Conservation (phyloP, 306 rosid species). For the Crotalaria pallida region DNA sequence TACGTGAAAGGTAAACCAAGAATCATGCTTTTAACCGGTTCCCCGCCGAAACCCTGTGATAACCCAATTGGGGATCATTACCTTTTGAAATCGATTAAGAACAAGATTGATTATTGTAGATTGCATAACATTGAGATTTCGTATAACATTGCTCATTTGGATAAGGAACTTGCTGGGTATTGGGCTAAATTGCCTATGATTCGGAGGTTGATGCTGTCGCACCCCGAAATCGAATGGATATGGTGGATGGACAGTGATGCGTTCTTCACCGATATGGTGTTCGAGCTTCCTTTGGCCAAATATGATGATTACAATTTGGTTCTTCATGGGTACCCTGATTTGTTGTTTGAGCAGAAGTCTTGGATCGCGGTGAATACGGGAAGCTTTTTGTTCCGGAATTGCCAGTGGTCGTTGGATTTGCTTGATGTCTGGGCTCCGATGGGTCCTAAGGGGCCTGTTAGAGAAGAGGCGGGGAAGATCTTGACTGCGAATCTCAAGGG, state of each 20-base stretch:
- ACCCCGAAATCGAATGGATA: slow-evolving; percentile 97
- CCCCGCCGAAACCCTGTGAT: slow-evolving; percentile 95
- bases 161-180: slow-evolving; percentile 91
- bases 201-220: slow-evolving; percentile 81
- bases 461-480: slow-evolving; percentile 87
- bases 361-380: slow-evolving; percentile 98
- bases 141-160: slow-evolving; percentile 91
- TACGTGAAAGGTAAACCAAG: slow-evolving; percentile 67
- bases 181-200: slow-evolving; percentile 97
- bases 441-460: slow-evolving; percentile 83
- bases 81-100: slow-evolving; percentile 75
- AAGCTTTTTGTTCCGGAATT: slow-evolving; percentile 78
- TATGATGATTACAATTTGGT: slow-evolving; percentile 69
- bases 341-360: slow-evolving; percentile 87
- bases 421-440: slow-evolving; percentile 98
- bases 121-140: slow-evolving; percentile 92
- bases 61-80: slow-evolving; percentile 95
- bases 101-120: slow-evolving; percentile 92
- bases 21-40: slow-evolving; percentile 76
- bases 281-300: slow-evolving; percentile 68
- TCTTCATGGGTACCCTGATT: slow-evolving; percentile 91
- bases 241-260: slow-evolving; percentile 99
- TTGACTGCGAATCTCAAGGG: slow-evolving; percentile 91
- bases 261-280: slow-evolving; percentile 85
- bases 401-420: slow-evolving; percentile 98